Evolutionary conservation across 306 rosid genomes (phyloP), one percentile per base, ranked within the genome.

Genomic region (Pyrus betulifolia): DNA sequence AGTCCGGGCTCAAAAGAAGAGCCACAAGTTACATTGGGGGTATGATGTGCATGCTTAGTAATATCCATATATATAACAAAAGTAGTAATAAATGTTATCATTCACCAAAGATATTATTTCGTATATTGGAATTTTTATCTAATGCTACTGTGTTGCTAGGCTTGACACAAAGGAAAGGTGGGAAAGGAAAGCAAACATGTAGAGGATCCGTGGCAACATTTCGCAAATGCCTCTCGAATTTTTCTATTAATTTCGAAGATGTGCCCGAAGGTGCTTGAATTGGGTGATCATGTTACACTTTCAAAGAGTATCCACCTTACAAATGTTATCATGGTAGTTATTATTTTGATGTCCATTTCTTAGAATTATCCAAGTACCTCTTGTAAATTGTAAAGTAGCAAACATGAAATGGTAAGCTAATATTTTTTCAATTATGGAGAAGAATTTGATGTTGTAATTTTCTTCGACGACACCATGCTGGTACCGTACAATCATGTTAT

Each of bases 101-200:
- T 31, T 19, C 51, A 60, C 19, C 67, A 46, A 27, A 25, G 30
- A 15, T 60, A 15, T 60, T 25, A 57, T 19, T n/a, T 3, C 0
- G 10, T 57, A 9, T 57, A 2, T 5, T 61, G 33, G 8, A 61
- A 6, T 61, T 61, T 61, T 61, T 4, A 19, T 46, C 25, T 21
- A 38, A 6, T 74, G 74, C 74, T 66, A 28, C 74, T 67, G 66
- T 72, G 70, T 77, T 78, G 70, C 84, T 45, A 90, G 96, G 89
- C 95, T 91, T 40, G 97, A 89, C 78, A 84, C 93, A 40, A 91
- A 86, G 88, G 92, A 89, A 73, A 88, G 97, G 80, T 91, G 97
- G 95, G 93, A 89, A 85, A 88, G 97, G 83, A 91, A 91, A 82
- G 88, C 97, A 67, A 91, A 91, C 91, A 89, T 91, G 94, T 87